Percentiles rank a stretch among this genome's conserved stretches.
Evolutionary conservation across 1,284 basidiomycete species (phyloP).

Genomic region (Fomitopsis betulina): DNA sequence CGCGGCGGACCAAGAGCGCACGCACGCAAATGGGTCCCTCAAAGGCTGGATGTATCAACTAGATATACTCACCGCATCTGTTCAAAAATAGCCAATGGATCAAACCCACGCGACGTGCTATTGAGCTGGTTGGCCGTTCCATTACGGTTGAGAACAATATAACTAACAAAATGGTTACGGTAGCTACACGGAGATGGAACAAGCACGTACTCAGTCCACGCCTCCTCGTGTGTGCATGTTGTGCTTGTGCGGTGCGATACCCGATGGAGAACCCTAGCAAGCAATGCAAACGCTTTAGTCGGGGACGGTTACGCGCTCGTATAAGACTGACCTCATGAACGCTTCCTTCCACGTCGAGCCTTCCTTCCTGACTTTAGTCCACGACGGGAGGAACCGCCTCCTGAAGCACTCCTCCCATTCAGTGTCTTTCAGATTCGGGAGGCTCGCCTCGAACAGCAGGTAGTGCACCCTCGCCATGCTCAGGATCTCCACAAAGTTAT

Average conservation of each 20-base stretch:
- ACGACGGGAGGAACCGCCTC: constrained; percentile 66
- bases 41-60: neutral
- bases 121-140: constrained; percentile 69
- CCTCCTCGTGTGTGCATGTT: constrained; percentile 70
- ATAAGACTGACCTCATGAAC: constrained; percentile 49
- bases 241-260: constrained; percentile 62
- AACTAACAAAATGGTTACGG: constrained; percentile 36
- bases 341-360: constrained; percentile 49
- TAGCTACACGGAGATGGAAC: neutral
- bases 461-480: constrained; percentile 52
- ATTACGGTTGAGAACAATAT: constrained; percentile 68
- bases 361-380: constrained; percentile 64
- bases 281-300: neutral
- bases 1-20: too few relatives aligned
- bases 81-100: constrained; percentile 61
- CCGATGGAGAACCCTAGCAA: constrained; percentile 48
- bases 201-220: constrained; percentile 67
- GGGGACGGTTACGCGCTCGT: neutral
- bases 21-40: too few relatives aligned
- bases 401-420: constrained; percentile 73
- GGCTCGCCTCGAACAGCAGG: constrained; percentile 58
- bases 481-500: constrained; percentile 73
- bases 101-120: constrained; percentile 59
- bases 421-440: constrained; percentile 55
- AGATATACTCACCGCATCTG: constrained; percentile 58